phyloP scores from a whole-genome alignment of 1,139 yeast genomes.

The Magnusiomyces tetraspermus region DNA sequence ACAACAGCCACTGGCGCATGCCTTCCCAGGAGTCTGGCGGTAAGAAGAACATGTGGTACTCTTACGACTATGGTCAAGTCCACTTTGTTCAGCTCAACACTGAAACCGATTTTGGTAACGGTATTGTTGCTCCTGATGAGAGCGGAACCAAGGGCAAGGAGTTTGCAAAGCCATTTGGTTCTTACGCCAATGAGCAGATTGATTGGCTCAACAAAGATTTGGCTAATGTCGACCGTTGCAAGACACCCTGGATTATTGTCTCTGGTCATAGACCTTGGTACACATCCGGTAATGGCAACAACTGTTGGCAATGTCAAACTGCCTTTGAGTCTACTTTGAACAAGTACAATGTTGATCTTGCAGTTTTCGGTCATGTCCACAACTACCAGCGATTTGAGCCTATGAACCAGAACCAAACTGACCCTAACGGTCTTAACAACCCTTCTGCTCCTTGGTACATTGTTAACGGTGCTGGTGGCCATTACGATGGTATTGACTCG shows the following conservation, averaged over 20 bases:
- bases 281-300: slow-evolving; percentile 17
- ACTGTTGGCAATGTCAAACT: slow-evolving; percentile 23
- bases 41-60: slow-evolving; percentile 27
- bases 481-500: slow-evolving; percentile 26
- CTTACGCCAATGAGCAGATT: slow-evolving; percentile 25
- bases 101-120: slow-evolving; percentile 27
- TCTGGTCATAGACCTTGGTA: slow-evolving; percentile 35
- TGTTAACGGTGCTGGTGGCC: slow-evolving; percentile 28
- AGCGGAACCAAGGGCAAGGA: slow-evolving; percentile 18
- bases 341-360: slow-evolving; percentile 25
- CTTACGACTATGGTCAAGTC: slow-evolving; percentile 28
- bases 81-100: slow-evolving; percentile 28
- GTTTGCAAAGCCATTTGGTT: slow-evolving; percentile 24
- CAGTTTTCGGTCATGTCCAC: slow-evolving; percentile 27
- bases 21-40: slow-evolving; percentile 23
- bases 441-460: slow-evolving; percentile 28
- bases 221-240: slow-evolving; percentile 25
- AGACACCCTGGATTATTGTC: slow-evolving; percentile 31
- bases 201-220: slow-evolving; percentile 39
- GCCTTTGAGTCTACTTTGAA: slow-evolving; percentile 26
- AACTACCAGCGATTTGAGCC: slow-evolving; percentile 26
- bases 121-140: slow-evolving; percentile 25
- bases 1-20: slow-evolving; percentile 23
- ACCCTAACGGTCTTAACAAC: slow-evolving; percentile 25
- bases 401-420: slow-evolving; percentile 19